Evolutionary conservation across 495 filamentous ascomycete genomes (phyloP), one percentile per base, ranked within the genome.

Genomic region (Amphirosellinia nigrospora): DNA sequence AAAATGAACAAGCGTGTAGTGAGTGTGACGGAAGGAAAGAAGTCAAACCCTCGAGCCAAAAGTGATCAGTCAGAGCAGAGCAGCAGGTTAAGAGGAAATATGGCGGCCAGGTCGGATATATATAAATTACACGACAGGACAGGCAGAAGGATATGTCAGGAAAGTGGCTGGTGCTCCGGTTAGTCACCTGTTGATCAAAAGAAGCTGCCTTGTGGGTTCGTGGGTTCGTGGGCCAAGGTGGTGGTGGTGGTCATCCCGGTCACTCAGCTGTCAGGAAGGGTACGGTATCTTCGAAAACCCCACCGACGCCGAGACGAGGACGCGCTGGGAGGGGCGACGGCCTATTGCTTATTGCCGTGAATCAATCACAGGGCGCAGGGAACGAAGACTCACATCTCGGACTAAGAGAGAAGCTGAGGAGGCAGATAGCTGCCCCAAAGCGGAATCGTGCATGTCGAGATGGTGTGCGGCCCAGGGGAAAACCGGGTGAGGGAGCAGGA

Each of bases 211-310:
- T 74, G 72, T 76, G 74, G 72, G 71, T 72, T 70, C 73, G 72
- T 76, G 74, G 72, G 71, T 72, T 70, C 61, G 39, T 45, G 13
- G 41, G 30, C 56, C 36, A 60, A 50, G 70, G 64, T 66, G 53
- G 62, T 70, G 74, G 72, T 78, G 74, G 72, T 78, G 76, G 72
- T 78, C 74, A 78, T 73, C 72, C 58, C 66, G 46, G 61, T 71
- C 60, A 30, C 62, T 66, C 69, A 71, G 69, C 69, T 71, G 69
- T 45, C 62, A 43, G 39, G 34, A 65, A 46, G 62, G 68, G 26
- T 58, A 61, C 34, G 43, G 28, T 67, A 58, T 59, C 53, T 46
- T 23, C 2, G 23, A 56, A 69, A 58, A n/a, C 53, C 62, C 53
- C 70, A 69, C 67, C 67, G 72, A 72, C 69, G 53, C 70, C n/a